Conservation (phyloP, 331 rosid genomes). For the Erythrophleum ivorense region DNA sequence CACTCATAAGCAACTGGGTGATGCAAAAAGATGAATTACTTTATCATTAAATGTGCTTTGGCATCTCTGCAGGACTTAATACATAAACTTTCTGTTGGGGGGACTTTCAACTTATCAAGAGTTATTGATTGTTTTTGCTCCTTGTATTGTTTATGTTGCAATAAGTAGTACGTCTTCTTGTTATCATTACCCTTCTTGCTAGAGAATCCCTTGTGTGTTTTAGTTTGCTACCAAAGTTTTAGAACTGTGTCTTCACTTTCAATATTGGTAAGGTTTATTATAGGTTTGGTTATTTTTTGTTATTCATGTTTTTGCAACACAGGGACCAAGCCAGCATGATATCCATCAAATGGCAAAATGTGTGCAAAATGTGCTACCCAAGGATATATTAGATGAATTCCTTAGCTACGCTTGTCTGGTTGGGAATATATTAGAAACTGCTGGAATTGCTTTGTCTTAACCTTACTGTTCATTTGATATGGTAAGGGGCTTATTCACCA, state of each 20-base stretch:
- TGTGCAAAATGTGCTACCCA: constrained; percentile 75
- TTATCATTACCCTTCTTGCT: constrained; percentile 13
- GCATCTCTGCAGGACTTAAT: constrained; percentile 31
- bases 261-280: constrained; percentile 18
- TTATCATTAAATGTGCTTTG: constrained; percentile 24
- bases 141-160: constrained; percentile 21
- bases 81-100: not conserved
- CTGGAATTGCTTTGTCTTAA: constrained; percentile 75
- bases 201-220: constrained; percentile 22
- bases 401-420: constrained; percentile 95
- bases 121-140: not conserved
- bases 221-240: constrained; percentile 7
- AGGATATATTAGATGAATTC: constrained; percentile 68
- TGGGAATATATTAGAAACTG: constrained; percentile 88
- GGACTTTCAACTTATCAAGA: constrained; percentile 13
- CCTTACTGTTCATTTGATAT: constrained; percentile 81
- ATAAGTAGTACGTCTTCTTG: constrained; percentile 19
- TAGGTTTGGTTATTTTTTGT: constrained; percentile 37
- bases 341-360: constrained; percentile 78
- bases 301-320: constrained; percentile 63
- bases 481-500: constrained; percentile 58
- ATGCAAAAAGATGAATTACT: not conserved
- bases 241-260: constrained; percentile 30
- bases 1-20: not conserved
- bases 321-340: constrained; percentile 68